Evolutionary conservation across 1,284 basidiomycete genomes (phyloP), one percentile per base, ranked within the genome.

Genomic region (Apiotrichum akiyoshidainum): DNA sequence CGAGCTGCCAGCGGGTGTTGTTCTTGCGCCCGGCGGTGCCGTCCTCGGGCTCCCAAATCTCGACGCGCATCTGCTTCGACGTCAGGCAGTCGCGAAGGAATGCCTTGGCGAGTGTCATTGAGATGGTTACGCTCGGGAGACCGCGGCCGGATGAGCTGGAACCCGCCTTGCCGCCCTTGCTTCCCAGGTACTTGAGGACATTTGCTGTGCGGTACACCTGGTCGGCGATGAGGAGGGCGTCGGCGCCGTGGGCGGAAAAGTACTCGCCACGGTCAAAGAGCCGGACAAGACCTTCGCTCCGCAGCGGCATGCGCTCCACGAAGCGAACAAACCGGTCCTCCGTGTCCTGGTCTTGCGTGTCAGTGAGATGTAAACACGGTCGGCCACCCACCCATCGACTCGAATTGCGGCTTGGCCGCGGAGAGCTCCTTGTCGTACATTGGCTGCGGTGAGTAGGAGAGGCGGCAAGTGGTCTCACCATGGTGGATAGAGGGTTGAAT

Each of bases 1-100:
- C 85, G 46, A 96, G 71, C 34, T 80, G 79, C 92, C 93, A 78
- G 85, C 88, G 47, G 65, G 82, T 75, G 17, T 83, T 84, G 72
- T 87, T 89, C 26, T 66, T 60, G n/a, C 48, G 39, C 2, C 57
- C 57, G 12, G 85, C 87, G 57, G 46, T 72, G 0, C 85, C 87
- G 8, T 84, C 81, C 67, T 89, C 88, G 0, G 88, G 85, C 13
- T 80, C 82, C 85, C 88, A 94, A 57, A 99, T 96, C 78, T 99
- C 92, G n/a, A 99, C 85, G 35, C 90, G 85, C 67, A 99, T 85
- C 78, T 99, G 95, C 74, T 87, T 88, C 19, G 85, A 80, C 2
- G 95, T 98, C 55, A 99, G 78, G 1, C 92, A 92, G 55, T 99
- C 94, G 46, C 96, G 81, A 49, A 99, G 79, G 65, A 97, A 88